Percentiles rank a stretch among this genome's conserved stretches.
phyloP scores from a whole-genome alignment of 768 basidiomycete genomes.

The Serendipita sp. region DNA sequence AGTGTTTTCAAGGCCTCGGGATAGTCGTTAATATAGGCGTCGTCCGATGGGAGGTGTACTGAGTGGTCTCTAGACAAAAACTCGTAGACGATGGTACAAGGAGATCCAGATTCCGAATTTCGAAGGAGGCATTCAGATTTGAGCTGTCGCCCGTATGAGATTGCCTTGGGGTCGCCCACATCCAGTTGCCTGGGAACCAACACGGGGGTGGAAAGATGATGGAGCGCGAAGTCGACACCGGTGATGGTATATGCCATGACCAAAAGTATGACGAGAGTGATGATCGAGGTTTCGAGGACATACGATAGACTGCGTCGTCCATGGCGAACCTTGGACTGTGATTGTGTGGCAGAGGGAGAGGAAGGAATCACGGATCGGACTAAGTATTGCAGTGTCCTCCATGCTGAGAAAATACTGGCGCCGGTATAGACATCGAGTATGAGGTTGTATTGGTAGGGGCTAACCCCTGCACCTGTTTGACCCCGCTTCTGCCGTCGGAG shows the following conservation, averaged over 20 bases:
- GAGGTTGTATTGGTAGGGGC: background rate
- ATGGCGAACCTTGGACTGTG: background rate
- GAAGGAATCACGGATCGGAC: background rate
- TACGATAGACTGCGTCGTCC: background rate
- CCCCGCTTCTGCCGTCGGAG: background rate
- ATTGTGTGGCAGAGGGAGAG: no score
- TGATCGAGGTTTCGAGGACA: background rate
- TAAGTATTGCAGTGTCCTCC: background rate
- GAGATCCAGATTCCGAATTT: background rate
- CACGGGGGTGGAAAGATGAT: background rate
- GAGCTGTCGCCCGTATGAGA: background rate
- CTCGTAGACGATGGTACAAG: background rate
- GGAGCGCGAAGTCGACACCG: background rate
- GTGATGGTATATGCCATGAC: background rate
- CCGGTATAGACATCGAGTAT: background rate
- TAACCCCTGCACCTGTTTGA: background rate
- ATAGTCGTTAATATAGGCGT: background rate
- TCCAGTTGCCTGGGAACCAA: background rate
- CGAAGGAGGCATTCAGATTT: background rate
- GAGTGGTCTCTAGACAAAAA: background rate
- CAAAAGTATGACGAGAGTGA: background rate
- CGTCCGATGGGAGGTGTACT: background rate
- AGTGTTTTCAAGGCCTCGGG: background rate
- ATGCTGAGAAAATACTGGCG: background rate
- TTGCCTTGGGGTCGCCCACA: background rate